phyloP scores from a whole-genome alignment of 306 rosid species.

The Arachis stenosperma region DNA sequence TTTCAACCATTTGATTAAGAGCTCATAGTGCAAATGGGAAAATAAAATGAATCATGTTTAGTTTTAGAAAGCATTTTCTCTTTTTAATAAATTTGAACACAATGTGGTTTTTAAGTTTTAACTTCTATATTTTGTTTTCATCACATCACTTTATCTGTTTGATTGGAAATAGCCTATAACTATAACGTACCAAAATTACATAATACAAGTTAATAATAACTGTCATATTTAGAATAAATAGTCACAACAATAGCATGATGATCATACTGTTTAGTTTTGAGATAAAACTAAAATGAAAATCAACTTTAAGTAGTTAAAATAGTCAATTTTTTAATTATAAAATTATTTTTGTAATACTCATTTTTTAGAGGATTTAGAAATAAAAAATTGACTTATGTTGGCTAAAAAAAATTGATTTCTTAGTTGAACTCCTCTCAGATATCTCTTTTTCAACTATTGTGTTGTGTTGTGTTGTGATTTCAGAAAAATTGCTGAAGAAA shows the following conservation, averaged over 20 bases:
- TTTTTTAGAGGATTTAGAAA: too few species aligned
- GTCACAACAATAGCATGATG: background rate
- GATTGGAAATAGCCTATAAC: background rate
- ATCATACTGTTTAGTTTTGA: background rate
- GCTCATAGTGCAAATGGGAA: too few species aligned
- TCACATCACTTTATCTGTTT: background rate
- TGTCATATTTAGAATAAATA: background rate
- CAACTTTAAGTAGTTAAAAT: too few species aligned
- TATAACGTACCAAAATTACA: background rate
- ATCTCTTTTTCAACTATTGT: background rate
- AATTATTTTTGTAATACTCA: too few species aligned
- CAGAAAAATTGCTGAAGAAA: slow-evolving; percentile 32
- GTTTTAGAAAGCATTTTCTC: too few species aligned
- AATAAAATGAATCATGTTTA: too few species aligned
- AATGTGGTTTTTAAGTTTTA: too few species aligned
- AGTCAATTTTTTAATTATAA: too few species aligned
- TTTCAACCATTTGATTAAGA: slow-evolving; percentile 26
- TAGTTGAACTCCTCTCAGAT: background rate
- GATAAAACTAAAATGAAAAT: too few species aligned
- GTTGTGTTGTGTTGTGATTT: slow-evolving; percentile 26
- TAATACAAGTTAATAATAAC: background rate
- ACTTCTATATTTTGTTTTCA: background rate
- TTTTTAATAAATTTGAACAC: too few species aligned
- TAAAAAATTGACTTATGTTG: too few species aligned
- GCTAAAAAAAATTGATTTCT: too few species aligned